Evolutionary conservation across 352 stramenopile species (phyloP).

Genomic region (Pythium vanterpoolii): DNA sequence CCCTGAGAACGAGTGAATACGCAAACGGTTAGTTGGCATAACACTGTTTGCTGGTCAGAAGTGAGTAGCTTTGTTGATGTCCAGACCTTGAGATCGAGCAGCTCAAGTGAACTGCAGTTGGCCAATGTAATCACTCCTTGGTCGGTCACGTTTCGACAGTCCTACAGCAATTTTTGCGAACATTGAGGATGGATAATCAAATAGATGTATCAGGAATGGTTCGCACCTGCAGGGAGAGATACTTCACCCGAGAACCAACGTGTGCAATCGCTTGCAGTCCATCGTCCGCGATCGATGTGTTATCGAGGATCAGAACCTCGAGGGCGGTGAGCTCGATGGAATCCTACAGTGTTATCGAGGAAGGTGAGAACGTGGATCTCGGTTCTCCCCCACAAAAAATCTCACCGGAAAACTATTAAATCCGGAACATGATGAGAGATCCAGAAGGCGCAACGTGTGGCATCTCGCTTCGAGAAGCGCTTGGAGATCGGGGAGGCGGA

Average conservation of each 20-base stretch:
- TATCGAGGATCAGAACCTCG: conserved; percentile 65
- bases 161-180: conserved; percentile 19
- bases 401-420: conserved; percentile 22
- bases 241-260: conserved; percentile 39
- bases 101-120: conserved; percentile 33
- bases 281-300: conserved; percentile 44
- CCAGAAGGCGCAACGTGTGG: conserved; percentile 38
- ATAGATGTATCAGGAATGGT: neutral
- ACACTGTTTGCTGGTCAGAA: neutral
- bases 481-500: conserved; percentile 33
- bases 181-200: neutral
- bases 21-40: neutral
- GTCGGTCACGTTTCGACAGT: conserved; percentile 54
- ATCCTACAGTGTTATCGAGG: conserved; percentile 14
- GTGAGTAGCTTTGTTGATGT: neutral
- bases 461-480: conserved; percentile 29
- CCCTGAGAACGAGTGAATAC: conserved; percentile 31
- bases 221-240: conserved; percentile 62
- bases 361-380: neutral
- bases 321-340: conserved; percentile 31
- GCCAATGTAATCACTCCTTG: conserved; percentile 38
- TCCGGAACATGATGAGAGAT: conserved; percentile 50
- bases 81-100: conserved; percentile 65
- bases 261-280: conserved; percentile 34
- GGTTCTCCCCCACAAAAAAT: neutral